Percentiles rank a stretch among this genome's conserved stretches.
phyloP scores from a whole-genome alignment of 768 basidiomycete genomes.

The Auricularia sp. region DNA sequence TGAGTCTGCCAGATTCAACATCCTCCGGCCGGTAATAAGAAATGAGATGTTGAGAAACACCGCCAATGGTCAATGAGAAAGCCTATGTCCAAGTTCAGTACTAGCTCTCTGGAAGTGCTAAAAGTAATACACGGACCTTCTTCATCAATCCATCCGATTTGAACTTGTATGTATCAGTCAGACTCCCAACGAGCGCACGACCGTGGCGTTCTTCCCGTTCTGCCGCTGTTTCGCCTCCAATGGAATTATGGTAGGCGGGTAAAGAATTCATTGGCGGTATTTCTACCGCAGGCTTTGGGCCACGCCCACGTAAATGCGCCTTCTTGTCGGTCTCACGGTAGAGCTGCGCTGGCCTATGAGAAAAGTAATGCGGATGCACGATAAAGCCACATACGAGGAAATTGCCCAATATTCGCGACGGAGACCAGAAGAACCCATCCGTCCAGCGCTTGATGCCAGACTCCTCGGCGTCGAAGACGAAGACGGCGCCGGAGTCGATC shows the following conservation, averaged over 20 bases:
- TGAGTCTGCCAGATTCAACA: conserved; percentile 78
- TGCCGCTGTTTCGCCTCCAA: conserved; percentile 44
- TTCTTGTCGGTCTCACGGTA: conserved; percentile 88
- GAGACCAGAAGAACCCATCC: conserved; percentile 94
- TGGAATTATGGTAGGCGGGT: not conserved
- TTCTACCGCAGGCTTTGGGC: not conserved
- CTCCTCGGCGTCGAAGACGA: conserved; percentile 96
- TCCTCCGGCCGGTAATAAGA: conserved; percentile 93
- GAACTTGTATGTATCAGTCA: conserved; percentile 92
- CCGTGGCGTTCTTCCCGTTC: conserved; percentile 34
- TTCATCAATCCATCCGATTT: conserved; percentile 92
- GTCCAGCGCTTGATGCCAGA: conserved; percentile 98
- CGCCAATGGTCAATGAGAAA: conserved; percentile 78
- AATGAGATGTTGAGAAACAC: conserved; percentile 83
- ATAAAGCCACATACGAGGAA: conserved; percentile 46
- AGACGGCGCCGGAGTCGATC: conserved; percentile 89
- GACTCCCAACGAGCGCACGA: conserved; percentile 73
- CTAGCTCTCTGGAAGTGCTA: not conserved
- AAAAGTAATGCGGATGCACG: not conserved
- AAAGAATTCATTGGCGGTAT: not conserved
- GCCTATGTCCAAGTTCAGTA: conserved; percentile 42
- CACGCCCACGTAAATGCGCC: conserved; percentile 34
- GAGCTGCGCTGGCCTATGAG: conserved; percentile 28
- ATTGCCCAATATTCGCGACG: conserved; percentile 85
- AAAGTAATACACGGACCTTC: conserved; percentile 47